phyloP scores from a whole-genome alignment of 495 filamentous ascomycete genomes.

The Lepraria neglecta region DNA sequence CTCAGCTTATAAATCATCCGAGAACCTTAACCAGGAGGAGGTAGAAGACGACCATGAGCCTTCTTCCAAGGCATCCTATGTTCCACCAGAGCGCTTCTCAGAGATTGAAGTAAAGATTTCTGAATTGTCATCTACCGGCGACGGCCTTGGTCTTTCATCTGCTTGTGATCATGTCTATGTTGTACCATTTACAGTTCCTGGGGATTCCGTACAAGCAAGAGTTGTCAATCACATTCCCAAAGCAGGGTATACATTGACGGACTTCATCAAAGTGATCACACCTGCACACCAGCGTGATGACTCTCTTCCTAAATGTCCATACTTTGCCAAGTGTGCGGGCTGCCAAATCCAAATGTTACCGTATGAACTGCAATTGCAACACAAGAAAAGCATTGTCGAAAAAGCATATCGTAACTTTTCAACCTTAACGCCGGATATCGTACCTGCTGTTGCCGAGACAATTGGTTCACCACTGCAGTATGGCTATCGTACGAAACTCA shows the following conservation, averaged over 20 bases:
- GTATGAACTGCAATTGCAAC: slow-evolving; percentile 75
- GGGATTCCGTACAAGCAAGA: slow-evolving; percentile 73
- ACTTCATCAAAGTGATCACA: slow-evolving; percentile 70
- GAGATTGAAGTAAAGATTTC: slow-evolving; percentile 74
- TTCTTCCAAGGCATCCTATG: not conserved
- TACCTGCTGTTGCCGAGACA: slow-evolving; percentile 74
- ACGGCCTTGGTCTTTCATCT: slow-evolving; percentile 34
- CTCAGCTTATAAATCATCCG: slow-evolving; percentile 41
- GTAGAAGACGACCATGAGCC: not conserved
- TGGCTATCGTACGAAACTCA: slow-evolving; percentile 91
- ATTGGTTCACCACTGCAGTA: slow-evolving; percentile 87
- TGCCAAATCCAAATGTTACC: slow-evolving; percentile 98
- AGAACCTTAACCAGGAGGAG: not conserved
- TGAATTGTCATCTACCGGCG: slow-evolving; percentile 73
- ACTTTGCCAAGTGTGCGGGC: slow-evolving; percentile 81
- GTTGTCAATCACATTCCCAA: slow-evolving; percentile 62
- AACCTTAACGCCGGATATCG: slow-evolving; percentile 61
- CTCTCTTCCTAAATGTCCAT: slow-evolving; percentile 65
- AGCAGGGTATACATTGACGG: slow-evolving; percentile 60
- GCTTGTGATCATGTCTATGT: slow-evolving; percentile 61
- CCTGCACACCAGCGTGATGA: slow-evolving; percentile 75
- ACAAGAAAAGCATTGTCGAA: slow-evolving; percentile 80
- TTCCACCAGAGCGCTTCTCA: slow-evolving; percentile 59
- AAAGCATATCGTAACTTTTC: slow-evolving; percentile 93
- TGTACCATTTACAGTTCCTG: slow-evolving; percentile 82